Percentiles rank a stretch among this genome's conserved stretches.
Evolutionary conservation across 306 rosid species (phyloP).

Genomic region (Prunus davidiana): DNA sequence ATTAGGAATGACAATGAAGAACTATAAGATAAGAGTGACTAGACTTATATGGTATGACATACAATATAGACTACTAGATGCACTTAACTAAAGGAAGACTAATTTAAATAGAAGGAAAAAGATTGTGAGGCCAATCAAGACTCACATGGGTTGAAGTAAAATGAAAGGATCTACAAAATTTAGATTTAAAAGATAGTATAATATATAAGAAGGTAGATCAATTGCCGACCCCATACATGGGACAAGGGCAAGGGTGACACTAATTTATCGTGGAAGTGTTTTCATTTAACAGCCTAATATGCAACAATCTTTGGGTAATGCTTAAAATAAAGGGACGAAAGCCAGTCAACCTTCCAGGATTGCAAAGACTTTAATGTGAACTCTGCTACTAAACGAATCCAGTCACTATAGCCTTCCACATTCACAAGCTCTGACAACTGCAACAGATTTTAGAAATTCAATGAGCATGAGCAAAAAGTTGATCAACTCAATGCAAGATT

Average conservation of each 20-base stretch:
- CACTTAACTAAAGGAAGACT: neutral
- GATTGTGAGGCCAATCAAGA: neutral
- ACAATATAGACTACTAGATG: neutral
- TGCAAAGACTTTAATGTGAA: conserved; percentile 92
- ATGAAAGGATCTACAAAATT: neutral
- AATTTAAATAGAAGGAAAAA: neutral
- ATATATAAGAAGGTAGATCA: neutral
- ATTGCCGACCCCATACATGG: neutral
- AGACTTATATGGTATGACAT: too few species aligned
- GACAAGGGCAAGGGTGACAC: too few species aligned
- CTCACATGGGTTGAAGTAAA: conserved; percentile 3
- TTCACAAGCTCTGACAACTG: conserved; percentile 92
- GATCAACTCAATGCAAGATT: neutral
- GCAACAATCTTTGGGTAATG: conserved; percentile 2
- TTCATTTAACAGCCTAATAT: neutral
- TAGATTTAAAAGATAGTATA: neutral
- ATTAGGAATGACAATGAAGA: neutral
- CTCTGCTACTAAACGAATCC: conserved; percentile 89
- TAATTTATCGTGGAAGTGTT: neutral
- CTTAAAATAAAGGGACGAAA: conserved; percentile 3
- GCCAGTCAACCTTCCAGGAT: conserved; percentile 81
- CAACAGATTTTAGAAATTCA: conserved; percentile 34
- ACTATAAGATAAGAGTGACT: neutral
- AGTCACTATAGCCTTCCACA: conserved; percentile 90
- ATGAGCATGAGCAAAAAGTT: conserved; percentile 12